Conservation (phyloP, 2,329 filamentous ascomycete genomes). For the Orbilia quercus region DNA sequence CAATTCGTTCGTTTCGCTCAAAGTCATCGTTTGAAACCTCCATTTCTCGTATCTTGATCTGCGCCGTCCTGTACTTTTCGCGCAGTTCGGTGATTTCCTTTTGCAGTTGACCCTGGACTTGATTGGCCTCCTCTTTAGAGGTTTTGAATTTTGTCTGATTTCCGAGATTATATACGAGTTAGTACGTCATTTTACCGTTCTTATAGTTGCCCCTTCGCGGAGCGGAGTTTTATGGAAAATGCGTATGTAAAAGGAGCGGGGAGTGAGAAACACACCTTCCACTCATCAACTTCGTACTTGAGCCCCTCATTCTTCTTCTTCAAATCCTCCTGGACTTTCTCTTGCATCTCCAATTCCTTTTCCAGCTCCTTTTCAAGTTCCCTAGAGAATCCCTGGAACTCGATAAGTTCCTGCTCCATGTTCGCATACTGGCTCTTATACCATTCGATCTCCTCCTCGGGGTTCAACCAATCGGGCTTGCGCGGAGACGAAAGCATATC, state of each 20-base stretch:
- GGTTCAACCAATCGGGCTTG: constrained; percentile 51
- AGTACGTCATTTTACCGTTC: neutral
- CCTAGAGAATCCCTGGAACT: constrained; percentile 93
- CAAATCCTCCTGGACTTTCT: constrained; percentile 87
- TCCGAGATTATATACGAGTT: neutral
- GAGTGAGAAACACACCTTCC: constrained; percentile 78
- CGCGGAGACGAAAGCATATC: constrained; percentile 40
- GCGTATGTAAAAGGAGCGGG: neutral
- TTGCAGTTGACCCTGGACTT: constrained; percentile 85
- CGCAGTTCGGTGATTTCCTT: constrained; percentile 95
- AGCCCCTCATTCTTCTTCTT: constrained; percentile 87
- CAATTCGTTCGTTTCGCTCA: constrained; percentile 94
- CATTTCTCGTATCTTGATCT: constrained; percentile 87
- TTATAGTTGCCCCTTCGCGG: neutral
- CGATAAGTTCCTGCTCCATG: constrained; percentile 87
- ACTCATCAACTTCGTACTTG: constrained; percentile 92
- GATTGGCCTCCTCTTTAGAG: constrained; percentile 85
- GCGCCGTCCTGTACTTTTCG: constrained; percentile 82
- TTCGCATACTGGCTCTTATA: constrained; percentile 97
- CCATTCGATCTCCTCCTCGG: constrained; percentile 83
- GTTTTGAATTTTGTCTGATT: constrained; percentile 95
- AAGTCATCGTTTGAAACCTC: constrained; percentile 99
- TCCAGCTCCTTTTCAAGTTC: constrained; percentile 95
- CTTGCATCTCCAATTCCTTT: constrained; percentile 93
- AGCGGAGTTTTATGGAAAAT: neutral